A percentile compares a stretch with the other conserved stretches of the same genome.
Evolutionary conservation across 768 basidiomycete genomes (phyloP).

Genomic region (Leucogyrophana mollusca): DNA sequence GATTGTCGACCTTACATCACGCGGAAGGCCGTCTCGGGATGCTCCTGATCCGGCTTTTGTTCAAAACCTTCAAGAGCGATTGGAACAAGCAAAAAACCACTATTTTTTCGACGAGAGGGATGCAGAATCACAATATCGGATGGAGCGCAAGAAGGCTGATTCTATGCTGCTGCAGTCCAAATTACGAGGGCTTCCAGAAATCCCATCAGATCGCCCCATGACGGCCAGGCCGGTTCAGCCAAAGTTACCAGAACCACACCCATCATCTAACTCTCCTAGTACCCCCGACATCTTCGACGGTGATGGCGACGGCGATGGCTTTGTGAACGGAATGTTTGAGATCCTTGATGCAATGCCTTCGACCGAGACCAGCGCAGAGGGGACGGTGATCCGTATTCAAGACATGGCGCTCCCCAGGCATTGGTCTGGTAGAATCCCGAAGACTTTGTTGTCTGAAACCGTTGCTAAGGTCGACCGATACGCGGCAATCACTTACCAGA

Average conservation of each 20-base stretch:
- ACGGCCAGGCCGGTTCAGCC: not conserved
- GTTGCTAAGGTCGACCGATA: constrained; percentile 70
- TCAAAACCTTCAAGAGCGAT: constrained; percentile 41
- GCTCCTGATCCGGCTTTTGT: constrained; percentile 26
- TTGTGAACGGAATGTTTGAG: constrained; percentile 76
- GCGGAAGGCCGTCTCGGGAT: constrained; percentile 22
- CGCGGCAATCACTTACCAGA: constrained; percentile 67
- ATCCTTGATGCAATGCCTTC: constrained; percentile 66
- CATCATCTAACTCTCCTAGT: not conserved
- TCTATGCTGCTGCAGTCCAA: constrained; percentile 40
- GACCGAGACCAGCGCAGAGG: constrained; percentile 54
- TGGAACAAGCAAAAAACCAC: constrained; percentile 48
- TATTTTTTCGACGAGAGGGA: constrained; percentile 74
- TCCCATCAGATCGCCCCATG: not conserved
- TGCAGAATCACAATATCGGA: constrained; percentile 56
- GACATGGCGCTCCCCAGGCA: constrained; percentile 85
- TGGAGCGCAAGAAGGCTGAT: constrained; percentile 52
- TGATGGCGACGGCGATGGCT: constrained; percentile 48
- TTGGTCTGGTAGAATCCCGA: constrained; percentile 81
- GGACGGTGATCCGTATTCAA: constrained; percentile 51
- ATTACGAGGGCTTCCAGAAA: constrained; percentile 29
- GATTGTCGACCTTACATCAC: constrained; percentile 45
- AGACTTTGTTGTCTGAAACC: constrained; percentile 63
- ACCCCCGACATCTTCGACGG: constrained; percentile 52
- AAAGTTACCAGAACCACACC: not conserved